Evolutionary conservation across 176 grass and related monocot species (phyloP).

Genomic region (Phoenix dactylifera): DNA sequence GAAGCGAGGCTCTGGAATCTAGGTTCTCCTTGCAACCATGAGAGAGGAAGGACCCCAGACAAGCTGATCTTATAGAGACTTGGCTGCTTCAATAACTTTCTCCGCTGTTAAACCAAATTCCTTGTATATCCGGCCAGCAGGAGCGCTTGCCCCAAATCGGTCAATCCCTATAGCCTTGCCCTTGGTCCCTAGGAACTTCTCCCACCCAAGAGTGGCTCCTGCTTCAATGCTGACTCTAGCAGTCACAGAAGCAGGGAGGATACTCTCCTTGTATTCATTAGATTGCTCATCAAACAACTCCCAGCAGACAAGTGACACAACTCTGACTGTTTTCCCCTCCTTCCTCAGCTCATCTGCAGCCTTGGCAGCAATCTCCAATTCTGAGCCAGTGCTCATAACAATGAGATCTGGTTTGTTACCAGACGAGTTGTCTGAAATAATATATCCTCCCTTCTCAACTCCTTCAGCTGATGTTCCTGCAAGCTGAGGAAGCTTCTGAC

Average conservation of each 20-base stretch:
- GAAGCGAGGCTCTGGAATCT: too few species aligned
- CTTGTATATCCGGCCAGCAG: constrained; percentile 43
- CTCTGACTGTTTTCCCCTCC: constrained; percentile 19
- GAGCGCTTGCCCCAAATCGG: constrained; percentile 31
- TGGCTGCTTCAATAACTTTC: constrained; percentile 29
- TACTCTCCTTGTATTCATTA: constrained; percentile 33
- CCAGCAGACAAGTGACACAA: constrained; percentile 56
- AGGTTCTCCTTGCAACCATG: too few species aligned
- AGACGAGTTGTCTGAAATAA: constrained; percentile 27
- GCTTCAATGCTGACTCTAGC: constrained; percentile 47
- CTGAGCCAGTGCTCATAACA: constrained; percentile 43
- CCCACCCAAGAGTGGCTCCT: constrained; percentile 41
- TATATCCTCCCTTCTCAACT: constrained; percentile 41
- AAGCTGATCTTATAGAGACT: constrained; percentile 11
- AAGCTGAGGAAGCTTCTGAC: constrained; percentile 44
- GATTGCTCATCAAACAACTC: constrained; percentile 51
- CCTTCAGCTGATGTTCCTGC: constrained; percentile 27
- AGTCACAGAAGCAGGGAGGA: constrained; percentile 34
- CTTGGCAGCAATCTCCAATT: constrained; percentile 45
- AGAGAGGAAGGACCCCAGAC: too few species aligned
- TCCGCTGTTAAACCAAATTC: constrained; percentile 39
- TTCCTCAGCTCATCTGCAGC: constrained; percentile 33
- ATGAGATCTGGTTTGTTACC: constrained; percentile 41
- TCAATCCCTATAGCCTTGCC: constrained; percentile 35
- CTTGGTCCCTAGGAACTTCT: constrained; percentile 36